Percentiles rank a stretch among this genome's conserved stretches.
Evolutionary conservation across 495 filamentous ascomycete species (phyloP).

Genomic region (Geoglossum glabrum): DNA sequence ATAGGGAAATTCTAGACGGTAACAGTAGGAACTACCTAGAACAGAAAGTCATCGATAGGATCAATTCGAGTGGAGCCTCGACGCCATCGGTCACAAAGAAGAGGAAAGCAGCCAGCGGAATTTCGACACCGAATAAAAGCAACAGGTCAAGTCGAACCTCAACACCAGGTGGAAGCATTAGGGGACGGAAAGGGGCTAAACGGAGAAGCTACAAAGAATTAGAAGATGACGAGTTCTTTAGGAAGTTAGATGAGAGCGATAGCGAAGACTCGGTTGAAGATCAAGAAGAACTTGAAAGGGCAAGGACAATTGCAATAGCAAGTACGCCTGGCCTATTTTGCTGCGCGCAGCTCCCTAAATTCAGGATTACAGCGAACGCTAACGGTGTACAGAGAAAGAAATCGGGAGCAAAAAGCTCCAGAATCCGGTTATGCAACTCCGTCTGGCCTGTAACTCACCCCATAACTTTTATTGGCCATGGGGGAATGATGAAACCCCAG

Average conservation of each 20-base stretch:
- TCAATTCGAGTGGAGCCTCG: conserved; percentile 13
- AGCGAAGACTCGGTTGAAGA: conserved; percentile 28
- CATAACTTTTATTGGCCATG: conserved; percentile 97
- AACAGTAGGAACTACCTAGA: conserved; percentile 67
- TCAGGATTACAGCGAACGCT: conserved; percentile 4
- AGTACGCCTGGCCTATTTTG: conserved; percentile 28
- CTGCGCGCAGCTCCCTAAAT: background rate
- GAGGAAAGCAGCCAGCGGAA: conserved; percentile 27
- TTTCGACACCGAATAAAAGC: conserved; percentile 39
- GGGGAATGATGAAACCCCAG: conserved; percentile 24
- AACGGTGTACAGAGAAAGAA: conserved; percentile 38
- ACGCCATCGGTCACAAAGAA: conserved; percentile 24
- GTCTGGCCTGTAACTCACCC: conserved; percentile 77
- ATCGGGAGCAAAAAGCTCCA: conserved; percentile 84
- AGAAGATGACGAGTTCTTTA: conserved; percentile 50
- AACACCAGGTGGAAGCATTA: conserved; percentile 38
- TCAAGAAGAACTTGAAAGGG: conserved; percentile 43
- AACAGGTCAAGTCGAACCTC: conserved; percentile 48
- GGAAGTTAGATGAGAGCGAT: conserved; percentile 41
- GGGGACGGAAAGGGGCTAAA: conserved; percentile 26
- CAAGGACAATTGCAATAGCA: conserved; percentile 56
- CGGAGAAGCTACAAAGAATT: conserved; percentile 50
- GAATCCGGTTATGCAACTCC: conserved; percentile 84
- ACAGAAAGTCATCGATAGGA: conserved; percentile 55
- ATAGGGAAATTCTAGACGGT: conserved; percentile 64